These are phyloP conservation scores for Aureoboletus auriporus DNA, from an alignment of 768 basidiomycete species.

Conservation along the genomic window DNA sequence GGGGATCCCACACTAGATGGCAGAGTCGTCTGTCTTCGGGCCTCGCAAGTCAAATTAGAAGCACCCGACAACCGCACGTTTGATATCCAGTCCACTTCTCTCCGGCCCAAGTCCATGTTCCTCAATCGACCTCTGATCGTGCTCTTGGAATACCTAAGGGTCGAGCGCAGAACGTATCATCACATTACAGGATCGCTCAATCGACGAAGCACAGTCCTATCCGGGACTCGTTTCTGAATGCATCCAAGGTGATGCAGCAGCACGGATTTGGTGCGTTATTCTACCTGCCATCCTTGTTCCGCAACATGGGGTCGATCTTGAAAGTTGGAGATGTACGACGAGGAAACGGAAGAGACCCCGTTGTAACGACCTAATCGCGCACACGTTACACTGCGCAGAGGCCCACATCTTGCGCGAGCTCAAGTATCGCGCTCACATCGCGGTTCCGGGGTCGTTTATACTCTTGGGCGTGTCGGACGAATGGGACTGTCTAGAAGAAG, in stretches of 20 bases:
- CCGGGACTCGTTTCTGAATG: conserved; percentile 30
- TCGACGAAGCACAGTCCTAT: conserved; percentile 35
- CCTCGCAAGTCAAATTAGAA: conserved; percentile 48
- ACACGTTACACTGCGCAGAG: conserved; percentile 34
- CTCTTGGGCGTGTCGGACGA: conserved; percentile 54
- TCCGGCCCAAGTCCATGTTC: conserved; percentile 39
- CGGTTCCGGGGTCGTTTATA: conserved; percentile 44
- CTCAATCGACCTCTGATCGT: conserved; percentile 48
- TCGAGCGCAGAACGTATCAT: conserved; percentile 32
- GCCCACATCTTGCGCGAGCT: conserved; percentile 48
- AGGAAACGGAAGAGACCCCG: conserved; percentile 1
- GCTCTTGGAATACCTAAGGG: conserved; percentile 44
- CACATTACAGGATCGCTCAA: conserved; percentile 35
- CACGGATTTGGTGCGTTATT: conserved; percentile 46
- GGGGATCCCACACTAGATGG: conserved; percentile 36
- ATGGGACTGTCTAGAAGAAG: conserved; percentile 40
- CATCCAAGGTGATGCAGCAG: conserved; percentile 37
- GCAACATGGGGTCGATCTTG: conserved; percentile 32
- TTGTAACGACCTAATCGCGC: conserved; percentile 36
- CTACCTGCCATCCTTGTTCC: conserved; percentile 40
- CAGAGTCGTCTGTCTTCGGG: conserved; percentile 36
- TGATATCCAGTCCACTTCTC: conserved; percentile 46
- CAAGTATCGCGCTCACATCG: conserved; percentile 49
- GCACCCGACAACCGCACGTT: conserved; percentile 35
- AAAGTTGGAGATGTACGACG: conserved; percentile 20